Conservation (phyloP, 371 early-diverging fungal species). For the Rhizopus delemar region DNA sequence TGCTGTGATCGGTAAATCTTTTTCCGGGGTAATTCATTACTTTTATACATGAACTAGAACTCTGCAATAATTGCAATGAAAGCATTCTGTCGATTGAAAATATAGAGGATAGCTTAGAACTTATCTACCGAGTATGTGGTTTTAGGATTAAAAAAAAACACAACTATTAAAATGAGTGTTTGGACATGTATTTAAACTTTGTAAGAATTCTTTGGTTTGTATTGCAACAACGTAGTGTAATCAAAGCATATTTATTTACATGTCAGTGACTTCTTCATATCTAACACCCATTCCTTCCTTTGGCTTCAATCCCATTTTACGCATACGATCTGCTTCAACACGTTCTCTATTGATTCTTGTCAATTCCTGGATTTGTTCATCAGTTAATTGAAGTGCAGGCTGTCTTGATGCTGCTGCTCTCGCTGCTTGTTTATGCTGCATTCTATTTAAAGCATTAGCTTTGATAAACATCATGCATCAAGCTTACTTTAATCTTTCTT, state of each 20-base stretch:
- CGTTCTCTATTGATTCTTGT: conserved; percentile 66
- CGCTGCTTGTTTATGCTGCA: conserved; percentile 33
- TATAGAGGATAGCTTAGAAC: no score
- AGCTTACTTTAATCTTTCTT: conserved; percentile 47
- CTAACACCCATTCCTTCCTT: conserved; percentile 54
- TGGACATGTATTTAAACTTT: no score
- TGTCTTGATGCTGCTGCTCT: conserved; percentile 26
- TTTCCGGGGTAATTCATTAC: no score
- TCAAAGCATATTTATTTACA: not conserved
- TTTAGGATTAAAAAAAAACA: no score
- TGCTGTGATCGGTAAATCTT: no score
- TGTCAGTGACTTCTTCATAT: conserved; percentile 34
- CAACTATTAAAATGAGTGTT: no score
- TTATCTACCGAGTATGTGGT: no score
- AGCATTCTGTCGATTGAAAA: no score
- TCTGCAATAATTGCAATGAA: no score
- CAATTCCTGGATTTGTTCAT: conserved; percentile 65
- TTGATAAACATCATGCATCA: not conserved
- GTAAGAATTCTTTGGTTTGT: no score
- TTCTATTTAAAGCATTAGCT: conserved; percentile 5
- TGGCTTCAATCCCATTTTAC: conserved; percentile 63
- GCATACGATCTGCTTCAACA: conserved; percentile 65
- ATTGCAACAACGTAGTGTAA: no score
- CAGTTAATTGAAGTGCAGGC: conserved; percentile 44
- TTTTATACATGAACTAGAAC: no score